Conservation (phyloP, 352 stramenopile species). For the Globisporangium ultimum region DNA sequence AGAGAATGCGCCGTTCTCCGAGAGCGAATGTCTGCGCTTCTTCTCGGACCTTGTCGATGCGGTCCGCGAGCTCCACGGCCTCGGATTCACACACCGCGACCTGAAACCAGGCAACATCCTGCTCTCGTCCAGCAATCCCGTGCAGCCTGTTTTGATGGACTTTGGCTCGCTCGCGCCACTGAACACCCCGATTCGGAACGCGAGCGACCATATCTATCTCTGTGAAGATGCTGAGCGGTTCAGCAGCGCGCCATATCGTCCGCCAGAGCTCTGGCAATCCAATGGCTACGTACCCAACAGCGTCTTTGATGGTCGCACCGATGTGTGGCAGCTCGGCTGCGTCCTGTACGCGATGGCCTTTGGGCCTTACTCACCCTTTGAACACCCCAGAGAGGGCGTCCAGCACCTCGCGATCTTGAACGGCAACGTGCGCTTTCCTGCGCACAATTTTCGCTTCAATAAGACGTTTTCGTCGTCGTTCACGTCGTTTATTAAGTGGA, state of each 20-base stretch:
- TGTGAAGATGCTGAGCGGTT: conserved; percentile 80
- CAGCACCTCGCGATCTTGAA: conserved; percentile 61
- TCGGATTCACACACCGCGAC: conserved; percentile 69
- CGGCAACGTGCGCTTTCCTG: conserved; percentile 60
- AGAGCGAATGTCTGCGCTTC: conserved; percentile 44
- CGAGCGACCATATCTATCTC: conserved; percentile 46
- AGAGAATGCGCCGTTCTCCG: conserved; percentile 29
- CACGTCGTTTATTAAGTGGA: conserved; percentile 59
- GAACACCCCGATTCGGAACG: conserved; percentile 19
- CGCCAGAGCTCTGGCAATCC: conserved; percentile 89
- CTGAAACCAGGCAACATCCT: conserved; percentile 78
- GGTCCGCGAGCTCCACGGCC: conserved; percentile 48
- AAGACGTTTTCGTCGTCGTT: conserved; percentile 55
- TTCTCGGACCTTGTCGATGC: conserved; percentile 54
- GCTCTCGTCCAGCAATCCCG: conserved; percentile 30
- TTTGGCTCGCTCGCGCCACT: conserved; percentile 66
- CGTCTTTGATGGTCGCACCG: conserved; percentile 56
- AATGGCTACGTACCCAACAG: conserved; percentile 15
- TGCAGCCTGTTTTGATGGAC: conserved; percentile 68
- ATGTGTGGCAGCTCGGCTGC: conserved; percentile 92
- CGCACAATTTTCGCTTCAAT: conserved; percentile 10
- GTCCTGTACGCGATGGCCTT: conserved; percentile 90
- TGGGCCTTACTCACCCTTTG: conserved; percentile 88
- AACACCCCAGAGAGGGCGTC: conserved; percentile 54
- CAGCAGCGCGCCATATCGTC: conserved; percentile 88